Percentiles rank a stretch among this genome's conserved stretches.
phyloP scores from a whole-genome alignment of 164 flowering plant genomes.

The Annona cherimola region DNA sequence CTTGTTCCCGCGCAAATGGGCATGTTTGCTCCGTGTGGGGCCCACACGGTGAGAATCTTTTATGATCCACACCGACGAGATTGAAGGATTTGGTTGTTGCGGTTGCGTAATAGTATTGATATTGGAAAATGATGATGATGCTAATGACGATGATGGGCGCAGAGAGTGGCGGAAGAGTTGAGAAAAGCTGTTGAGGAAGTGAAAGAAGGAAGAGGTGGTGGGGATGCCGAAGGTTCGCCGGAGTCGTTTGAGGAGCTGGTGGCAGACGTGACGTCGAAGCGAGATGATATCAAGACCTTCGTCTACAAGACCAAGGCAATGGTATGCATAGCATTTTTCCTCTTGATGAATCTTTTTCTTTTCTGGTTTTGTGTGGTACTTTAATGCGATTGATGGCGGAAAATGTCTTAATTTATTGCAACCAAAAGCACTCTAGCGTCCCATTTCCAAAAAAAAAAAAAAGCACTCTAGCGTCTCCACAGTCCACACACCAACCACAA shows the following conservation, averaged over 20 bases:
- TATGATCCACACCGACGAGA: not conserved
- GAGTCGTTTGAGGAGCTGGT: conserved; percentile 56
- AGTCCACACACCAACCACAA: too few relatives aligned
- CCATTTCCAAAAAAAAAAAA: too few relatives aligned
- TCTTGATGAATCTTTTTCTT: not conserved
- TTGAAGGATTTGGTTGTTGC: not conserved
- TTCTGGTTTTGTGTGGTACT: not conserved
- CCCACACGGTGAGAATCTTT: not conserved
- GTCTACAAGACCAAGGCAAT: conserved; percentile 58
- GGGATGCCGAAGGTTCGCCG: conserved; percentile 1
- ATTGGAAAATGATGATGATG: too few relatives aligned
- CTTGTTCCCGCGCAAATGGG: not conserved
- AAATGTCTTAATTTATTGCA: too few relatives aligned
- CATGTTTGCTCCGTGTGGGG: not conserved
- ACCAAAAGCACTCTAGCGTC: too few relatives aligned
- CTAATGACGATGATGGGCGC: too few relatives aligned
- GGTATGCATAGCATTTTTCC: conserved; percentile 27
- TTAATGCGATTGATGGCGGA: too few relatives aligned
- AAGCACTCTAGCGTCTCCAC: too few relatives aligned
- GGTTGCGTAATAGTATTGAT: too few relatives aligned
- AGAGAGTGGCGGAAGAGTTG: conserved; percentile 52
- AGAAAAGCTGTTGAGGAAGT: conserved; percentile 43
- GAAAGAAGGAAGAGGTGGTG: conserved; percentile 11
- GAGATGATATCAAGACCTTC: conserved; percentile 48
- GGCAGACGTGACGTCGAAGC: conserved; percentile 42